Evolutionary conservation across 2,329 filamentous ascomycete genomes (phyloP).

Genomic region (Claviceps humidiphila): DNA sequence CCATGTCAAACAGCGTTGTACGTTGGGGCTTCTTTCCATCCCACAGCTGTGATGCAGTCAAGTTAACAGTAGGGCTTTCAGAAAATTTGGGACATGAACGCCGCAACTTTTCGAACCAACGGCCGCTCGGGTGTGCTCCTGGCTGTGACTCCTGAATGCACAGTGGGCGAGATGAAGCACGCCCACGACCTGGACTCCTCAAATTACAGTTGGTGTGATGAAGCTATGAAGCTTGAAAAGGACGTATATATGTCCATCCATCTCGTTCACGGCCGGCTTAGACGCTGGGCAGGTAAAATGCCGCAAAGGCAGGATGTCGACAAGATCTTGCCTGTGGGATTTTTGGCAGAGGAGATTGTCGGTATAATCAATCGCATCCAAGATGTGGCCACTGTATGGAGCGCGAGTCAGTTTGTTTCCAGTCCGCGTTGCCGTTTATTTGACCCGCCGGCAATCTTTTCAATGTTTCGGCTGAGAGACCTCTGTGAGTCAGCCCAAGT

Average conservation of each 20-base stretch:
- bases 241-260: slow-evolving; percentile 8
- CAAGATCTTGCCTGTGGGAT: neutral
- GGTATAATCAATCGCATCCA: neutral
- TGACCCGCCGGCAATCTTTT: slow-evolving; percentile 7
- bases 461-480: slow-evolving; percentile 4
- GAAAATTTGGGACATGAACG: slow-evolving; percentile 17
- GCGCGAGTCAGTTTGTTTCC: slow-evolving; percentile 9
- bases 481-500: slow-evolving; percentile 13
- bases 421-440: slow-evolving; percentile 1
- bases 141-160: slow-evolving; percentile 14
- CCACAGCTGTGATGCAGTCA: neutral
- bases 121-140: slow-evolving; percentile 15
- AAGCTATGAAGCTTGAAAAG: slow-evolving; percentile 7
- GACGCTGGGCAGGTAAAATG: neutral
- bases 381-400: slow-evolving; percentile 6
- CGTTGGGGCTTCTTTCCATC: neutral
- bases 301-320: neutral
- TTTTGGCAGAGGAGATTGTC: slow-evolving; percentile 4
- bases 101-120: slow-evolving; percentile 6
- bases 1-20: slow-evolving; percentile 14
- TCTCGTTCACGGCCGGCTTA: slow-evolving; percentile 3
- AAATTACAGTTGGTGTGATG: slow-evolving; percentile 5
- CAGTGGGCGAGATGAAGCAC: slow-evolving; percentile 9
- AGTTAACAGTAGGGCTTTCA: slow-evolving; percentile 5
- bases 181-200: slow-evolving; percentile 2